Percentiles rank a stretch among this genome's conserved stretches.
phyloP scores from a whole-genome alignment of 306 rosid genomes.

The Citrullus mucosospermus region DNA sequence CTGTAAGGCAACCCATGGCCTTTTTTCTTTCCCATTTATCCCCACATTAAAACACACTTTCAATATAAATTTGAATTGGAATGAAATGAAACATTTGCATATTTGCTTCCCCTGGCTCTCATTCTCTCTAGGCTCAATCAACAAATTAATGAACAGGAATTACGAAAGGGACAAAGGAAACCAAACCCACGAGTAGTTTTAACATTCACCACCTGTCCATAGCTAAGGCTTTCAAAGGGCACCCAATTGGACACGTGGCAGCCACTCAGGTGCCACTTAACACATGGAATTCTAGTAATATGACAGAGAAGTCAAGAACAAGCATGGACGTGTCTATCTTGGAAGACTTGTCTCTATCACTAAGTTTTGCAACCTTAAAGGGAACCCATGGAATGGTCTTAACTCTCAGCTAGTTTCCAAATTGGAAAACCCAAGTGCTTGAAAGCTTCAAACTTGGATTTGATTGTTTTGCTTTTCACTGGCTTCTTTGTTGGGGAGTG shows the following conservation, averaged over 20 bases:
- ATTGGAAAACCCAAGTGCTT: background rate
- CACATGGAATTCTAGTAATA: background rate
- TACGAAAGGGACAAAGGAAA: background rate
- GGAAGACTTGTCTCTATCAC: background rate
- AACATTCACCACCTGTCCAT: conserved; percentile 2
- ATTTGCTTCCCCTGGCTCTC: background rate
- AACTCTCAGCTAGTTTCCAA: background rate
- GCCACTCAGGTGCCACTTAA: background rate
- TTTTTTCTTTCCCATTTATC: too few relatives aligned
- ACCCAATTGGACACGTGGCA: conserved; percentile 6
- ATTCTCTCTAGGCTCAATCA: background rate
- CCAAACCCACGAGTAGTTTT: background rate
- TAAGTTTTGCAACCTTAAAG: background rate
- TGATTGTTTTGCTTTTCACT: conserved; percentile 13
- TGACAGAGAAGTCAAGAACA: conserved; percentile 14
- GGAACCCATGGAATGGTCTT: background rate
- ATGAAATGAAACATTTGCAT: background rate
- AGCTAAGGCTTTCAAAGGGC: background rate
- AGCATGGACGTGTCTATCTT: background rate
- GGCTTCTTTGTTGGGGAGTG: background rate
- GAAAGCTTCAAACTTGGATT: background rate
- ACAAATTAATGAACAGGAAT: background rate
- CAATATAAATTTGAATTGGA: background rate
- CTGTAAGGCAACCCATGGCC: background rate
- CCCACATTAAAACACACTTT: too few relatives aligned